These are phyloP conservation scores for Annona cherimola DNA, from an alignment of 164 flowering plant genomes.

Conservation along the genomic window DNA sequence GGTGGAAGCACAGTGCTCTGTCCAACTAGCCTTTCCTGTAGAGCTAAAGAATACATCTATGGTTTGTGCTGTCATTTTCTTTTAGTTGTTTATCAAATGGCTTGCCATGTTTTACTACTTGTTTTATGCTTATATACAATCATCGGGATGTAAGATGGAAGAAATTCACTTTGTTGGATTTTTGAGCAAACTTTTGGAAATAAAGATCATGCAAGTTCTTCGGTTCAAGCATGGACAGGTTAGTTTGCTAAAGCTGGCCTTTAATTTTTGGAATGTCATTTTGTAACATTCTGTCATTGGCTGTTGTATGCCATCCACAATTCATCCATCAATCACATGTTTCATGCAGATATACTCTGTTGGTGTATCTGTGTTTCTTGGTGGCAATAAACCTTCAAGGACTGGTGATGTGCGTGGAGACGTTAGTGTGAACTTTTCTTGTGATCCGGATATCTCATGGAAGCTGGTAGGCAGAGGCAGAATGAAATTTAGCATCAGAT, in stretches of 20 bases:
- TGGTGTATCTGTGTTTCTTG: conserved; percentile 91
- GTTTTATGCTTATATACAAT: background rate
- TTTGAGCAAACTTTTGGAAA: conserved; percentile 84
- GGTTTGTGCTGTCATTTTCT: conserved; percentile 33
- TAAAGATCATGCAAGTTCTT: conserved; percentile 83
- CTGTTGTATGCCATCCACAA: conserved; percentile 2
- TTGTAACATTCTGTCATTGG: background rate
- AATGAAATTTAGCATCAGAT: background rate
- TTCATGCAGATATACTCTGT: conserved; percentile 72
- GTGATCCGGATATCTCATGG: conserved; percentile 84
- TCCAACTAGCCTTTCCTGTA: conserved; percentile 89
- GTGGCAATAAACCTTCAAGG: conserved; percentile 90
- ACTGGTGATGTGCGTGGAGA: conserved; percentile 88
- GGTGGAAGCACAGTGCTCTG: conserved; percentile 96
- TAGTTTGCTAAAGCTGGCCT: background rate
- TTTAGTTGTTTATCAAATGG: too few species aligned
- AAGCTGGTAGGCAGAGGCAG: conserved; percentile 45
- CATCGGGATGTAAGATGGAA: conserved; percentile 51
- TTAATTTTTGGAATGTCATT: background rate
- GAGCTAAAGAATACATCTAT: conserved; percentile 71
- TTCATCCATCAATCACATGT: conserved; percentile 3
- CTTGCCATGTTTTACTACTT: background rate
- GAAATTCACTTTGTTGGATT: conserved; percentile 86
- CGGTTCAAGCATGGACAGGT: conserved; percentile 98
- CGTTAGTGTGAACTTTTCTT: conserved; percentile 81